Conservation (phyloP, 305 asterid species). For the Euphrasia arctica region DNA sequence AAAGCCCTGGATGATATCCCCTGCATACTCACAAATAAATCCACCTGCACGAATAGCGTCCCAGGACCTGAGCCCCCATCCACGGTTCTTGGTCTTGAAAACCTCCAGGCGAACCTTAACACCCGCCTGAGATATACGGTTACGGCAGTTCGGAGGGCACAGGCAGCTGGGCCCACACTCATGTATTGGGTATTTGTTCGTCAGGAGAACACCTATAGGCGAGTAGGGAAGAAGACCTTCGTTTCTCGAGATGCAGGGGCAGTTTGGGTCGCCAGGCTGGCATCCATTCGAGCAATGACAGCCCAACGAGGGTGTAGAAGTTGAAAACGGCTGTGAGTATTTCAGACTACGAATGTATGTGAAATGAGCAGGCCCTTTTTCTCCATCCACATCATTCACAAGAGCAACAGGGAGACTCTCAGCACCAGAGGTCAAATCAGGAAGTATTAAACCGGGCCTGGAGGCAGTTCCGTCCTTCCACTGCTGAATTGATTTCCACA, state of each 20-base stretch:
- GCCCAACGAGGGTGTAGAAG: conserved; percentile 43
- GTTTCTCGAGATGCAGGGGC: conserved; percentile 63
- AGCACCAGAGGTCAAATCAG: conserved; percentile 76
- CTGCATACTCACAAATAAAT: conserved; percentile 87
- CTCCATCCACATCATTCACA: conserved; percentile 82
- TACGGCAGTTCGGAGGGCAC: conserved; percentile 74
- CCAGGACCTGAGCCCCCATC: conserved; percentile 99
- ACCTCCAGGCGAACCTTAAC: conserved; percentile 69
- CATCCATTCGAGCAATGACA: conserved; percentile 82
- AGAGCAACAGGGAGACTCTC: conserved; percentile 65
- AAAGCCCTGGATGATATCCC: conserved; percentile 52
- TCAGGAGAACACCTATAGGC: conserved; percentile 58
- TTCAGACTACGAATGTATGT: conserved; percentile 59
- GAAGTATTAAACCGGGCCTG: conserved; percentile 62
- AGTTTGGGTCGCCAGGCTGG: conserved; percentile 61
- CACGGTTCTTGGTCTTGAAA: conserved; percentile 73
- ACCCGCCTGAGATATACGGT: conserved; percentile 72
- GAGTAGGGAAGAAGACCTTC: conserved; percentile 65
- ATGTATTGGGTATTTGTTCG: conserved; percentile 46
- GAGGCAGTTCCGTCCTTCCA: conserved; percentile 70
- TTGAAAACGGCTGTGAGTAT: conserved; percentile 49
- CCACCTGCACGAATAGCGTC: conserved; percentile 86
- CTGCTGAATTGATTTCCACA: conserved; percentile 83
- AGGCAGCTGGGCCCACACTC: conserved; percentile 78
- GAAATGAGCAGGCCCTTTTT: conserved; percentile 85